Evolutionary conservation across 305 asterid species (phyloP).

Genomic region (Fraxinus albicans): DNA sequence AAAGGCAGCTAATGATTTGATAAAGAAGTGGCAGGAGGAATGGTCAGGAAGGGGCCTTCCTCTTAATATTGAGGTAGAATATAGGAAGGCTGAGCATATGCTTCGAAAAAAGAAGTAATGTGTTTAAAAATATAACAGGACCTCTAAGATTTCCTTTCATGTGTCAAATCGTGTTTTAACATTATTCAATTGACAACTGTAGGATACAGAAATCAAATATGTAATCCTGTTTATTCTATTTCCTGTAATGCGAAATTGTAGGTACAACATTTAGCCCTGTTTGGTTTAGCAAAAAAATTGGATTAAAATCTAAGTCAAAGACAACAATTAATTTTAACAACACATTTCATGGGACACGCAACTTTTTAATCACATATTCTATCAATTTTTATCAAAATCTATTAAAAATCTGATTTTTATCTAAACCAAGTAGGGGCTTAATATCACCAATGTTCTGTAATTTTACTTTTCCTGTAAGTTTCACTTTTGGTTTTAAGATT

Average conservation of each 20-base stretch:
- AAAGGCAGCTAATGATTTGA: conserved; percentile 60
- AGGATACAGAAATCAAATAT: conserved; percentile 1
- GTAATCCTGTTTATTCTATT: no score
- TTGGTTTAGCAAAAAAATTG: no score
- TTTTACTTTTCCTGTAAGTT: background rate
- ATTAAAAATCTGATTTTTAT: no score
- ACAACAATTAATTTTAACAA: background rate
- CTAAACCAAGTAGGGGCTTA: background rate
- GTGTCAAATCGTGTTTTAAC: conserved; percentile 1
- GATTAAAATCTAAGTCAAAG: no score
- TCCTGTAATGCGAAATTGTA: no score
- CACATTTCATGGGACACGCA: background rate
- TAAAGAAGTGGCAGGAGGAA: conserved; percentile 65
- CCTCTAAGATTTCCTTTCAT: background rate
- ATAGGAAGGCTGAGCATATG: conserved; percentile 2
- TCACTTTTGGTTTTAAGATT: background rate
- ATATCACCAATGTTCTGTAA: background rate
- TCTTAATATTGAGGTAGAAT: conserved; percentile 79
- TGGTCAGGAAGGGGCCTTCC: conserved; percentile 87
- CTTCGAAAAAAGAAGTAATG: background rate
- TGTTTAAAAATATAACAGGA: conserved; percentile 9
- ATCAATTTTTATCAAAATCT: background rate
- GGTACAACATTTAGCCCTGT: background rate
- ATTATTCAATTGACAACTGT: background rate
- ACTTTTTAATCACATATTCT: background rate